Evolutionary conservation across 192 early-diverging fungal genomes (phyloP).

Genomic region (Coemansia sp.): DNA sequence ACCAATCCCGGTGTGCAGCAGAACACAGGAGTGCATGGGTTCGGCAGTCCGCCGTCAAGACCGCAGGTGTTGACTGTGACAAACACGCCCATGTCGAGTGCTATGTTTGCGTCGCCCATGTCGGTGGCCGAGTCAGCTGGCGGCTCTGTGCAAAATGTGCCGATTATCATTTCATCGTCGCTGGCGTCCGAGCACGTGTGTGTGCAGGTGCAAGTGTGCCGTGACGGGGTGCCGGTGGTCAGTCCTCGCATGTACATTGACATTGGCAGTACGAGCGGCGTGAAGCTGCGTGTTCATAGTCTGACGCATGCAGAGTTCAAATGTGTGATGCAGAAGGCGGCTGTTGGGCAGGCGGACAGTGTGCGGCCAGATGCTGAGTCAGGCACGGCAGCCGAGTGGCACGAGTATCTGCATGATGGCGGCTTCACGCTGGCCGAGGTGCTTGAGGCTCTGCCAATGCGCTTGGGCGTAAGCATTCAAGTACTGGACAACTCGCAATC

Average conservation of each 20-base stretch:
- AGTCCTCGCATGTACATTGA: slow-evolving; percentile 58
- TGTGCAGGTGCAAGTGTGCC: slow-evolving; percentile 84
- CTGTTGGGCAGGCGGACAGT: not conserved
- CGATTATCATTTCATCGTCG: slow-evolving; percentile 44
- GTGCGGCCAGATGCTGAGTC: slow-evolving; percentile 13
- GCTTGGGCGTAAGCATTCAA: slow-evolving; percentile 82
- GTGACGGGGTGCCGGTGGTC: slow-evolving; percentile 84
- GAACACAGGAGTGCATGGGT: slow-evolving; percentile 7
- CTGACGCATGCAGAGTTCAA: slow-evolving; percentile 54
- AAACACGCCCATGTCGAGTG: slow-evolving; percentile 29
- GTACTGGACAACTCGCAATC: slow-evolving; percentile 81
- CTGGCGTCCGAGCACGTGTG: slow-evolving; percentile 92
- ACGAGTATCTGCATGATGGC: slow-evolving; percentile 27
- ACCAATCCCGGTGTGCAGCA: slow-evolving; percentile 64
- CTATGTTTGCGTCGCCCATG: slow-evolving; percentile 31
- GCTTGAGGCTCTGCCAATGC: slow-evolving; percentile 56
- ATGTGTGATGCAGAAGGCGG: slow-evolving; percentile 12
- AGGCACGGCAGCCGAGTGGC: slow-evolving; percentile 41
- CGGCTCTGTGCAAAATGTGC: slow-evolving; percentile 14
- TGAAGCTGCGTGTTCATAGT: slow-evolving; percentile 37
- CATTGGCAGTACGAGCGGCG: slow-evolving; percentile 27
- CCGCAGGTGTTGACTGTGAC: slow-evolving; percentile 8
- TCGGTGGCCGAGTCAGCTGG: slow-evolving; percentile 28
- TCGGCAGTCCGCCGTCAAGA: slow-evolving; percentile 19
- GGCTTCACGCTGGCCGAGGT: slow-evolving; percentile 47